Percentiles rank a stretch among this genome's conserved stretches.
Evolutionary conservation across 2,329 filamentous ascomycete genomes (phyloP).

Genomic region (Fusarium luffae): DNA sequence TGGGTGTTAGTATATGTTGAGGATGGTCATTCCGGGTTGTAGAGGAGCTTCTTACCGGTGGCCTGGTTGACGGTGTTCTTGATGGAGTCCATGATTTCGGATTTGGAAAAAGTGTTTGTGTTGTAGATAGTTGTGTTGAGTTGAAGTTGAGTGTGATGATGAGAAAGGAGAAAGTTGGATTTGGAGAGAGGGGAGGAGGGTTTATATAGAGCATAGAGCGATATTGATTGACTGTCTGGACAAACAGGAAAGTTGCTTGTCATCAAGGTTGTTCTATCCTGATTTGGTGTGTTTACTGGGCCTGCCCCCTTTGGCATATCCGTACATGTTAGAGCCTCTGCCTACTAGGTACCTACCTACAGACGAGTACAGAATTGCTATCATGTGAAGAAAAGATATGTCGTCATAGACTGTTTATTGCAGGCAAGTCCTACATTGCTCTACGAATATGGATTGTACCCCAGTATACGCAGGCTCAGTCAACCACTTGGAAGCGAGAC

Average conservation of each 20-base stretch:
- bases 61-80: constrained; percentile 69
- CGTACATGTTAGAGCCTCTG: not conserved
- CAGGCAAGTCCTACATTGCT: constrained; percentile 17
- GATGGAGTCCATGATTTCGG: constrained; percentile 60
- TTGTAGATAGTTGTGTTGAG: constrained; percentile 12
- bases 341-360: not conserved
- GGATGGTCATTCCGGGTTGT: constrained; percentile 59
- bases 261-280: constrained; percentile 18
- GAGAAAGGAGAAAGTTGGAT: not conserved
- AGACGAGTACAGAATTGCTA: not conserved
- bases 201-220: constrained; percentile 37
- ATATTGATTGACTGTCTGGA: not conserved
- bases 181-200: constrained; percentile 2
- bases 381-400: constrained; percentile 37
- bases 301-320: not conserved
- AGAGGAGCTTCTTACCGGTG: constrained; percentile 10
- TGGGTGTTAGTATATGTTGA: not conserved
- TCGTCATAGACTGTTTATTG: constrained; percentile 38
- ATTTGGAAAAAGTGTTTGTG: constrained; percentile 12
- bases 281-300: constrained; percentile 5
- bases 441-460: not conserved
- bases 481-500: constrained; percentile 13
- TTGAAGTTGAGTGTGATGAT: constrained; percentile 22
- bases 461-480: constrained; percentile 2
- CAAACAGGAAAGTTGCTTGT: constrained; percentile 11